These are phyloP conservation scores for Fusarium goolgardi DNA, from an alignment of 2,329 filamentous ascomycete species.

Conservation along the genomic window DNA sequence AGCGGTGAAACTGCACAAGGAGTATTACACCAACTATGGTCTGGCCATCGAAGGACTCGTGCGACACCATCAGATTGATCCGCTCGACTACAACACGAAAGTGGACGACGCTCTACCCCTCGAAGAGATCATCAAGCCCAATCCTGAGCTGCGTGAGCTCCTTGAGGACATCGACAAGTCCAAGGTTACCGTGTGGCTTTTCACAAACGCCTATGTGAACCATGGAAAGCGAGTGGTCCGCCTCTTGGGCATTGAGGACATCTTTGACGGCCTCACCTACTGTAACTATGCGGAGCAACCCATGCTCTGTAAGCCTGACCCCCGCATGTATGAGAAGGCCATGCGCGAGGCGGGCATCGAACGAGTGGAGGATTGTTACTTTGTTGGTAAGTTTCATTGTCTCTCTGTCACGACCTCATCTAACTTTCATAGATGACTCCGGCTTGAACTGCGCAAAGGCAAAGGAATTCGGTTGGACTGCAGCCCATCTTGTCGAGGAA, in stretches of 20 bases:
- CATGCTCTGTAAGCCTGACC: slow-evolving; percentile 87
- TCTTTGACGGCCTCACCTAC: slow-evolving; percentile 95
- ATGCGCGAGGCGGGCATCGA: slow-evolving; percentile 84
- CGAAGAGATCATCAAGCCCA: slow-evolving; percentile 83
- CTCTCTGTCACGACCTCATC: neutral
- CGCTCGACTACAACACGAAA: slow-evolving; percentile 91
- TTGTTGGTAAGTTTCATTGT: slow-evolving; percentile 76
- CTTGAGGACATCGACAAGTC: slow-evolving; percentile 83
- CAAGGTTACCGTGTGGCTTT: slow-evolving; percentile 91
- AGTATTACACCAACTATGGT: slow-evolving; percentile 96
- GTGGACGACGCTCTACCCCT: slow-evolving; percentile 95
- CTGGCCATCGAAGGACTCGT: slow-evolving; percentile 97
- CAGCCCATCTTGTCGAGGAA: slow-evolving; percentile 86
- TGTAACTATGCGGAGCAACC: slow-evolving; percentile 84
- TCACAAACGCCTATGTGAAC: slow-evolving; percentile 95
- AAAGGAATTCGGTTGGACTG: slow-evolving; percentile 84
- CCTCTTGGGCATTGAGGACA: slow-evolving; percentile 83
- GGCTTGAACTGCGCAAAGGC: slow-evolving; percentile 83
- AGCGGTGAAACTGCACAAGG: slow-evolving; percentile 84
- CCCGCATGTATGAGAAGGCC: slow-evolving; percentile 86
- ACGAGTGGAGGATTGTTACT: slow-evolving; percentile 80
- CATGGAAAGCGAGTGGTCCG: slow-evolving; percentile 86
- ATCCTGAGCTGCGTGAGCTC: slow-evolving; percentile 77
- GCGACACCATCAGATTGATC: slow-evolving; percentile 93
- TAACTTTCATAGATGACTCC: slow-evolving; percentile 77